Base-by-base conservation (phyloP, 108 stramenopile species). In the Cyclotella atomus region DNA sequence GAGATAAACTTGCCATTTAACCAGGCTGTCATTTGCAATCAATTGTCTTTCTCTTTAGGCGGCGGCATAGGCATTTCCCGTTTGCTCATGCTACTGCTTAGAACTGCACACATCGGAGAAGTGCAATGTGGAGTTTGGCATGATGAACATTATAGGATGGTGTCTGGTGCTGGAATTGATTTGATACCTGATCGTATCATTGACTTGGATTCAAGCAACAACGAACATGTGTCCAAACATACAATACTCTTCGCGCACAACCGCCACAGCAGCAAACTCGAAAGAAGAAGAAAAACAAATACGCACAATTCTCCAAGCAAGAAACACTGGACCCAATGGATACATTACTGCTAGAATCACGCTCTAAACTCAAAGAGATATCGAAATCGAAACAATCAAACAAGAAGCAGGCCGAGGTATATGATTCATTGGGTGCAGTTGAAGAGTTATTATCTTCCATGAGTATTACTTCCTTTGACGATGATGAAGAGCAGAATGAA, bases 91-190 rank as follows among this genome's bases (percentile, higher is more conserved):
- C 75, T 87, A 0, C 56, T 87, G 29, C 30, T 84, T 1, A 70
- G 83, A 17, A 84, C 81, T 12, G 49, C 70, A 24, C 86, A 87
- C 41, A 87, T 87, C 65, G 86, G 86, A 17, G 76, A 87, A 64
- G 86, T 87, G 7, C 85, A 86, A 29, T 78, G 78, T 59, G 85
- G 85, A 8, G 29, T 83, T 6, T 86, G 85, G 85, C 82, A 86
- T 49, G 79, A 83, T 36, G 79, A 50, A 19, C 85, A 86, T 64
- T 83, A 49, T 43, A 57, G 71, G 29, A 79, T 80, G 60, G 85
- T 79, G 0, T 20, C 28, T 19, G 62, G 41, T 1, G 79, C 70
- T 38, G 85, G 82, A 3, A 77, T 83, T 25, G 85, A 86, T 56
- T 41, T 86, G 33, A 83, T 86, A 44, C 85, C 85, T 12, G 82